Evolutionary conservation across 1,284 basidiomycete species (phyloP).

Genomic region (Quambalaria eucalypti): DNA sequence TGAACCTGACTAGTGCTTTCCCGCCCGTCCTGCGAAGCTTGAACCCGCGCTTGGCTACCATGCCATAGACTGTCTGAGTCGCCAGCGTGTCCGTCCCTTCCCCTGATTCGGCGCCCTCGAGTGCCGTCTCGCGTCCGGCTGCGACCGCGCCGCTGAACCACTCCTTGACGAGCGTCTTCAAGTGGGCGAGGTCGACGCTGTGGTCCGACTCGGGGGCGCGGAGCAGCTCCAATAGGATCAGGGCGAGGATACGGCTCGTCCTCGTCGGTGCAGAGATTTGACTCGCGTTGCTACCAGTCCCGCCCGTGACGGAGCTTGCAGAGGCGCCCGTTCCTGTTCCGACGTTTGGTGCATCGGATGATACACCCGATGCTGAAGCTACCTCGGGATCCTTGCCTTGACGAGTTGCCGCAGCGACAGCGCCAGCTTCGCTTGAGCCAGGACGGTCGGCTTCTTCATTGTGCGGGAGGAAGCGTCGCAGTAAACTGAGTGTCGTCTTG

Average conservation of each 20-base stretch:
- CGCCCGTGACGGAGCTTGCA: slow-evolving; percentile 1
- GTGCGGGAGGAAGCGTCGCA: slow-evolving; percentile 6
- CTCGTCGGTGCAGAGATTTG: slow-evolving; percentile 3
- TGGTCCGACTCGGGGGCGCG: slow-evolving; percentile 4
- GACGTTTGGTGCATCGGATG: not conserved
- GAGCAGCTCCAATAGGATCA: slow-evolving; percentile 3
- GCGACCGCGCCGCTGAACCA: not conserved
- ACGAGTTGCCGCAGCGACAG: too few species aligned
- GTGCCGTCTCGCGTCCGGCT: slow-evolving; percentile 2
- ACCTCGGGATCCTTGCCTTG: too few species aligned
- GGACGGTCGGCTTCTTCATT: too few species aligned
- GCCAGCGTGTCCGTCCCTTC: slow-evolving; percentile 26
- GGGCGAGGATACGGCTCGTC: not conserved
- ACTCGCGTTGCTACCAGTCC: not conserved
- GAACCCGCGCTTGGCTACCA: slow-evolving; percentile 40
- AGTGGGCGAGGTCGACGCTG: slow-evolving; percentile 1
- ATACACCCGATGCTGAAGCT: not conserved
- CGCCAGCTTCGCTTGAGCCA: slow-evolving; percentile 16
- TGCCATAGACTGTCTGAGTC: slow-evolving; percentile 36
- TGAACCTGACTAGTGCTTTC: not conserved
- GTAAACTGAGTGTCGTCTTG: slow-evolving; percentile 22
- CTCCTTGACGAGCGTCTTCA: not conserved
- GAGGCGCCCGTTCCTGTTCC: not conserved
- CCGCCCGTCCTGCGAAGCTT: slow-evolving; percentile 4
- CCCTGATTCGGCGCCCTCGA: slow-evolving; percentile 7